These are phyloP conservation scores for Funneliformis caledonium DNA, from an alignment of 371 early-diverging fungal genomes.

Conservation along the genomic window DNA sequence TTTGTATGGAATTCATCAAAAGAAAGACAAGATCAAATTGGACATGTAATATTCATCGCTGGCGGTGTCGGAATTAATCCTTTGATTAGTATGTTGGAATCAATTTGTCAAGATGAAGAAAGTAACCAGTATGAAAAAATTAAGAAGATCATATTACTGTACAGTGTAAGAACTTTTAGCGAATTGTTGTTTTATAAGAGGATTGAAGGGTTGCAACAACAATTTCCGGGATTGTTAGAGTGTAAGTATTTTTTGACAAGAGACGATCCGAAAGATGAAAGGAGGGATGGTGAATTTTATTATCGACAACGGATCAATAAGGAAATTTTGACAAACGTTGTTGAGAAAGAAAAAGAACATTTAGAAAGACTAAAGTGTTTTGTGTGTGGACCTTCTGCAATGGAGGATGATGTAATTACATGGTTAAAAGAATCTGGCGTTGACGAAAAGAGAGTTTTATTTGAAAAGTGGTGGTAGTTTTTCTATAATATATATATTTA, in stretches of 20 bases:
- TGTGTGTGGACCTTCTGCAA: constrained; percentile 31
- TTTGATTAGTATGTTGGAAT: constrained; percentile 34
- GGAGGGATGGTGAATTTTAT: background rate
- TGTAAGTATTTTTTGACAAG: constrained; percentile 35
- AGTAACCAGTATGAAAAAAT: background rate
- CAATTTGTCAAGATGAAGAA: constrained; percentile 9
- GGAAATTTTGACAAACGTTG: background rate
- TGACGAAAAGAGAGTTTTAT: constrained; percentile 11
- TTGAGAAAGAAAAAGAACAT: constrained; percentile 18
- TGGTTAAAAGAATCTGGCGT: constrained; percentile 30
- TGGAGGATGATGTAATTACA: constrained; percentile 31
- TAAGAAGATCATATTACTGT: constrained; percentile 25
- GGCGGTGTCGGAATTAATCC: constrained; percentile 43
- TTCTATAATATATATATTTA: background rate
- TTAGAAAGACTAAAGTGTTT: constrained; percentile 24
- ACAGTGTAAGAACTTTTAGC: constrained; percentile 30
- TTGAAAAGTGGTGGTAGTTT: constrained; percentile 33
- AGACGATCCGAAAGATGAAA: background rate
- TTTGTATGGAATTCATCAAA: constrained; percentile 23
- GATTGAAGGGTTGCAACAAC: constrained; percentile 20
- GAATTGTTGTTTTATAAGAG: constrained; percentile 35
- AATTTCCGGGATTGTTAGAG: constrained; percentile 11
- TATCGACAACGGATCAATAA: constrained; percentile 27
- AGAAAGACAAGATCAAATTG: constrained; percentile 14
- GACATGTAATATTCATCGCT: constrained; percentile 34